Conservation (phyloP, 2,329 filamentous ascomycete genomes). For the Trichoderma lentiforme region DNA sequence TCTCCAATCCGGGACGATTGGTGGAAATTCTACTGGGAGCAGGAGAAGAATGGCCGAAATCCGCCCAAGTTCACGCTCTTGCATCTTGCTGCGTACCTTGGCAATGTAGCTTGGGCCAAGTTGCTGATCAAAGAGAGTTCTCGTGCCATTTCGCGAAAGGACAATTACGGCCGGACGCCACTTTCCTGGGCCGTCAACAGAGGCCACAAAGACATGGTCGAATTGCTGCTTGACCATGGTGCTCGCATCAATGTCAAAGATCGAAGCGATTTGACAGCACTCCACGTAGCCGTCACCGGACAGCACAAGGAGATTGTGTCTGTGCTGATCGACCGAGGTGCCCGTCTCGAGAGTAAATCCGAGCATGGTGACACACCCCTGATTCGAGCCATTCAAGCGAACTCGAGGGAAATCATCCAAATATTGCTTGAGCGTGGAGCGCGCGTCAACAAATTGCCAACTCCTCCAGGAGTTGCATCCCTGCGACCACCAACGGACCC, state of each 20-base stretch:
- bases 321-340: background rate
- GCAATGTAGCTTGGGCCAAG: conserved; percentile 1
- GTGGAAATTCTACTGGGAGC: conserved; percentile 10
- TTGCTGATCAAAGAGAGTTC: background rate
- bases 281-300: background rate
- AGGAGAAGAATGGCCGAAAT: conserved; percentile 8
- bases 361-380: conserved; percentile 2
- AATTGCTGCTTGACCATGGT: background rate
- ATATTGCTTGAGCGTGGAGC: background rate
- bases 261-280: background rate
- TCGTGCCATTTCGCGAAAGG: conserved; percentile 1
- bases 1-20: background rate
- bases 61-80: conserved; percentile 1
- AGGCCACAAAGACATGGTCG: background rate
- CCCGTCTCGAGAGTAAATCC: background rate
- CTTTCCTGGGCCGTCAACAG: conserved; percentile 6
- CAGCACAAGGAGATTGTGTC: conserved; percentile 7
- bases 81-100: conserved; percentile 6
- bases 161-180: conserved; percentile 1
- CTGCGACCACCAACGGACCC: background rate
- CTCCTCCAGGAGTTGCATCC: background rate
- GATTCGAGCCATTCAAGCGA: conserved; percentile 2
- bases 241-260: conserved; percentile 5
- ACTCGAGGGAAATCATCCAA: conserved; percentile 8
- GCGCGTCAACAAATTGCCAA: background rate